These are phyloP conservation scores for Phycomyces nitens DNA, from an alignment of 192 early-diverging fungal genomes.

Conservation along the genomic window DNA sequence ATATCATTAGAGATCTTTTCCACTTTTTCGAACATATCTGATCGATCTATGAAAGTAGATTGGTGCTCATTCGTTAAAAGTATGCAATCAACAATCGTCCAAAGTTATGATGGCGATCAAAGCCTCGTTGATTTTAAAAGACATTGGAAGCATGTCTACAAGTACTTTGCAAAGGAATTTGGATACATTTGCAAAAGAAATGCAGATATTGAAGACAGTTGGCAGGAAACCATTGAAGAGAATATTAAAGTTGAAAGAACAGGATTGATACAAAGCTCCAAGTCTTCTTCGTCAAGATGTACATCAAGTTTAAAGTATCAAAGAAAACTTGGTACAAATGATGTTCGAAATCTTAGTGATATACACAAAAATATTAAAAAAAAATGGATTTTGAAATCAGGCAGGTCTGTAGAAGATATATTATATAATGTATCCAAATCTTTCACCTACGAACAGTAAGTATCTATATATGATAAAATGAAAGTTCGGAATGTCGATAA, in stretches of 20 bases:
- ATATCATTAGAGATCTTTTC: not conserved
- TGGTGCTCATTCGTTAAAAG: not conserved
- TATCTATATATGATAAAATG: conserved; percentile 6
- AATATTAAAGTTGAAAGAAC: not conserved
- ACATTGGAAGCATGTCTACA: not conserved
- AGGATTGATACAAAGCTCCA: not conserved
- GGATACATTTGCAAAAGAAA: not conserved
- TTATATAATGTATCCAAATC: conserved; percentile 1
- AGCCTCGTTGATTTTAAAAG: not conserved
- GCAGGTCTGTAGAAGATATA: conserved; percentile 11
- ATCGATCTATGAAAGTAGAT: not conserved
- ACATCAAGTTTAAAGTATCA: not conserved
- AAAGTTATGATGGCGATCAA: not conserved
- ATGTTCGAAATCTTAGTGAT: not conserved
- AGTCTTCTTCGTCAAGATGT: not conserved
- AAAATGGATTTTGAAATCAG: conserved; percentile 7
- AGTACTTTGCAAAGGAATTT: not conserved
- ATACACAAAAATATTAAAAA: not conserved
- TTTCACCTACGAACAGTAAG: conserved; percentile 3
- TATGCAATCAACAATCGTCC: not conserved
- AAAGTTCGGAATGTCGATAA: conserved; percentile 11
- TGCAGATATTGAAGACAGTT: not conserved
- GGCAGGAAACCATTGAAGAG: not conserved
- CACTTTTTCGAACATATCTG: not conserved
- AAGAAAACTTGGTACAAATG: not conserved